phyloP scores from a whole-genome alignment of 352 stramenopile species.

The Halophytophthora polymorphica region DNA sequence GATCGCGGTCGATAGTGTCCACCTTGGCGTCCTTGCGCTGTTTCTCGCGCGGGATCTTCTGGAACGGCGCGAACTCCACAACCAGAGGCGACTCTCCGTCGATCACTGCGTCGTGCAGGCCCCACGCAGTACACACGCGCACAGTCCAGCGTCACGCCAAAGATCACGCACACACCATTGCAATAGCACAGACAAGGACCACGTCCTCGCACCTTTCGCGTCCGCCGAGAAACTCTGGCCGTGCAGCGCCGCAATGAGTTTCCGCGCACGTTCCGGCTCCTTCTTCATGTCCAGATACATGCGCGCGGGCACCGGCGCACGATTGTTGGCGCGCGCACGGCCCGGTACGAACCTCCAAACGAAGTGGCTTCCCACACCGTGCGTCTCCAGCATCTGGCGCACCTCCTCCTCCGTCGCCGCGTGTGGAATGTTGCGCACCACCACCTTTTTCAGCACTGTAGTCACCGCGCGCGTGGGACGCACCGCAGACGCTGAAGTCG shows the following conservation, averaged over 20 bases:
- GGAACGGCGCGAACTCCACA: slow-evolving; percentile 73
- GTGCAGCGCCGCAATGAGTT: slow-evolving; percentile 51
- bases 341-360: slow-evolving; percentile 69
- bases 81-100: slow-evolving; percentile 28
- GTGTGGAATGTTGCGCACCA: slow-evolving; percentile 68
- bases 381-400: slow-evolving; percentile 28
- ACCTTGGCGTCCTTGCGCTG: slow-evolving; percentile 75
- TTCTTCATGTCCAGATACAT: slow-evolving; percentile 79
- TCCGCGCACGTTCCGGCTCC: slow-evolving; percentile 42
- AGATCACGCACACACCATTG: background rate
- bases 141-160: background rate
- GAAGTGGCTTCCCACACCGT: slow-evolving; percentile 33
- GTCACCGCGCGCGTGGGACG: slow-evolving; percentile 42
- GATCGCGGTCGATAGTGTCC: slow-evolving; percentile 68
- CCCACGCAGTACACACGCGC: background rate
- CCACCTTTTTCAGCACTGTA: slow-evolving; percentile 58
- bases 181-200: slow-evolving; percentile 1
- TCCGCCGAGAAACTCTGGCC: slow-evolving; percentile 35
- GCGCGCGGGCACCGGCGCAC: slow-evolving; percentile 37
- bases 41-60: slow-evolving; percentile 81
- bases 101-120: background rate
- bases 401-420: slow-evolving; percentile 36
- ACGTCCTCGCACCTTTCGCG: slow-evolving; percentile 24
- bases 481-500: slow-evolving; percentile 4
- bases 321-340: slow-evolving; percentile 53